Percentiles rank a stretch among this genome's conserved stretches.
phyloP scores from a whole-genome alignment of 2,329 filamentous ascomycete genomes.

The Ceratocystis huliohia region DNA sequence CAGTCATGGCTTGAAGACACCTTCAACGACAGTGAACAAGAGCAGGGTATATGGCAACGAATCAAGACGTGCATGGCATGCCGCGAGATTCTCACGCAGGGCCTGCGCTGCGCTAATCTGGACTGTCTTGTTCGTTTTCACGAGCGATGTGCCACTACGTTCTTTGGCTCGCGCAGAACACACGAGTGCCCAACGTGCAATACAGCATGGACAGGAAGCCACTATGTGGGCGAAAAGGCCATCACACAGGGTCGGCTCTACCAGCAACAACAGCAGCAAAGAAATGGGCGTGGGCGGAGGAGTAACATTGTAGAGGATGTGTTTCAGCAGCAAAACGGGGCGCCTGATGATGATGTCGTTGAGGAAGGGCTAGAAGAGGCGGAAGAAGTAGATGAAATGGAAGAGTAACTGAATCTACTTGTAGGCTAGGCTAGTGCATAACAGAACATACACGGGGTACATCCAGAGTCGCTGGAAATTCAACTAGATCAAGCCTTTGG shows the following conservation, averaged over 20 bases:
- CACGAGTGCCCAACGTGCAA: slow-evolving; percentile 53
- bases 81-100: slow-evolving; percentile 75
- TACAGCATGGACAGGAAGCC: slow-evolving; percentile 37
- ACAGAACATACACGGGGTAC: not conserved
- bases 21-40: slow-evolving; percentile 65
- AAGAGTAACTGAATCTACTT: not conserved
- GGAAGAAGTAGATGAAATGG: slow-evolving; percentile 10
- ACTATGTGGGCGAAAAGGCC: slow-evolving; percentile 44
- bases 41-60: slow-evolving; percentile 50
- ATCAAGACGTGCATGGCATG: slow-evolving; percentile 85
- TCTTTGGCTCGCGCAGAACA: slow-evolving; percentile 53
- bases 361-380: slow-evolving; percentile 25
- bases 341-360: slow-evolving; percentile 24
- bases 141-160: slow-evolving; percentile 59
- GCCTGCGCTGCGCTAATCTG: slow-evolving; percentile 58
- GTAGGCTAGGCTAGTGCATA: not conserved
- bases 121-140: slow-evolving; percentile 62
- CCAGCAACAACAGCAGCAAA: slow-evolving; percentile 27
- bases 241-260: slow-evolving; percentile 42
- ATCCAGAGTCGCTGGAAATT: too few species aligned
- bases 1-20: slow-evolving; percentile 71
- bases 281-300: slow-evolving; percentile 29
- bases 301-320: slow-evolving; percentile 29
- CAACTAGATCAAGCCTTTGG: too few species aligned
- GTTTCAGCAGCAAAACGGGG: slow-evolving; percentile 26